Conservation (phyloP, 2,329 filamentous ascomycete species). For the Neurospora sp. region DNA sequence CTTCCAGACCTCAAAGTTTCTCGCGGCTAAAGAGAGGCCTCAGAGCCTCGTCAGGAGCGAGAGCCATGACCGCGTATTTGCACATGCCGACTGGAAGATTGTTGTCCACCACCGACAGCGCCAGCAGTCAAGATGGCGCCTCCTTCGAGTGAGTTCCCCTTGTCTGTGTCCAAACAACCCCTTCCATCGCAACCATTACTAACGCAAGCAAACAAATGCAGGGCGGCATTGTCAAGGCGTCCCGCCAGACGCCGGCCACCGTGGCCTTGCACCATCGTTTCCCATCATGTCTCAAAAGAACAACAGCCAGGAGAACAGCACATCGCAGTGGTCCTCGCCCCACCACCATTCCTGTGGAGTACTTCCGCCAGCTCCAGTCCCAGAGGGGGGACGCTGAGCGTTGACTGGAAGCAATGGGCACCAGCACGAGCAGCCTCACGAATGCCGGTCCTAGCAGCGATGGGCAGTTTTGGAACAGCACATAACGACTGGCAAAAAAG, state of each 20-base stretch:
- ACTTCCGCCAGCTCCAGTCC: not conserved
- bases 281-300: not conserved
- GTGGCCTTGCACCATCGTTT: not conserved
- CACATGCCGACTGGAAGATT: constrained; percentile 72
- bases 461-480: not conserved
- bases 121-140: not conserved
- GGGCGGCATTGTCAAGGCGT: not conserved
- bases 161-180: not conserved
- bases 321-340: not conserved
- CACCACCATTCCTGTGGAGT: not conserved
- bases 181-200: not conserved
- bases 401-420: not conserved
- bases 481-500: not conserved
- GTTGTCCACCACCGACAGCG: constrained; percentile 28
- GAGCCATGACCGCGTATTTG: constrained; percentile 61
- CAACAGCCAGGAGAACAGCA: not conserved
- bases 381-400: not conserved
- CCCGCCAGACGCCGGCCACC: not conserved
- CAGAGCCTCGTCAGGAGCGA: constrained; percentile 43
- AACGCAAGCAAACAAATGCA: not conserved
- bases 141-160: not conserved
- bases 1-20: not conserved
- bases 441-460: not conserved
- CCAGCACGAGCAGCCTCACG: not conserved
- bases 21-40: constrained; percentile 22